phyloP scores from a whole-genome alignment of 1,139 yeast genomes.

The Sugiyamaella grinbergsii region DNA sequence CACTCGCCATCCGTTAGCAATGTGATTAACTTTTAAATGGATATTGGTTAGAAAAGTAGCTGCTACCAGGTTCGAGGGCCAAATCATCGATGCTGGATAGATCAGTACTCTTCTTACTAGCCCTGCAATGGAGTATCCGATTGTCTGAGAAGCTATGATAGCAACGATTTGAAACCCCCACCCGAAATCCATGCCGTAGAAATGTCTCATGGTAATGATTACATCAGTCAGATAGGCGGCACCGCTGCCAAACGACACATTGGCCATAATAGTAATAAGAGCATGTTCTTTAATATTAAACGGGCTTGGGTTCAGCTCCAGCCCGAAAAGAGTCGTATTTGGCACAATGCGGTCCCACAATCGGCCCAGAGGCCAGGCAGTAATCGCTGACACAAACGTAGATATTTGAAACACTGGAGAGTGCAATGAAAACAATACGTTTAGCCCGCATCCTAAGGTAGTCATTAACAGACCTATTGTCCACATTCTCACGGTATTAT shows the following conservation, averaged over 20 bases:
- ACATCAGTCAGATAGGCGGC: constrained; percentile 65
- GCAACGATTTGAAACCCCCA: constrained; percentile 57
- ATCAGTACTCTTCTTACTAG: constrained; percentile 55
- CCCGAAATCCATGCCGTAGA: constrained; percentile 52
- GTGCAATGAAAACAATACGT: constrained; percentile 61
- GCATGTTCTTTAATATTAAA: constrained; percentile 69
- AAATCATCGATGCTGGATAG: constrained; percentile 56
- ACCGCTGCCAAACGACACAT: constrained; percentile 60
- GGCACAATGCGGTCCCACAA: constrained; percentile 56
- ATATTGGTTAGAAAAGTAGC: constrained; percentile 59
- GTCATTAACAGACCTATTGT: constrained; percentile 53
- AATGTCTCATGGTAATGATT: constrained; percentile 56
- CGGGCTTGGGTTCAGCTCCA: constrained; percentile 58
- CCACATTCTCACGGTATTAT: constrained; percentile 67
- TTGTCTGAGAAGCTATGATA: constrained; percentile 57
- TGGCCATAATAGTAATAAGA: constrained; percentile 61
- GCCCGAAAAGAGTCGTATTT: constrained; percentile 47
- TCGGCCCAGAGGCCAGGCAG: constrained; percentile 65
- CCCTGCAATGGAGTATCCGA: constrained; percentile 70
- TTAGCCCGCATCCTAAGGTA: constrained; percentile 62
- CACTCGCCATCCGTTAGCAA: constrained; percentile 58
- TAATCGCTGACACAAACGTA: constrained; percentile 58
- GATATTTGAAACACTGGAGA: constrained; percentile 57
- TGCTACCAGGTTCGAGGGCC: constrained; percentile 58
- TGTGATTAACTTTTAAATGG: constrained; percentile 62